Base-by-base conservation (phyloP, 805 yeast genomes). In the Candida vartiovaarae region DNA sequence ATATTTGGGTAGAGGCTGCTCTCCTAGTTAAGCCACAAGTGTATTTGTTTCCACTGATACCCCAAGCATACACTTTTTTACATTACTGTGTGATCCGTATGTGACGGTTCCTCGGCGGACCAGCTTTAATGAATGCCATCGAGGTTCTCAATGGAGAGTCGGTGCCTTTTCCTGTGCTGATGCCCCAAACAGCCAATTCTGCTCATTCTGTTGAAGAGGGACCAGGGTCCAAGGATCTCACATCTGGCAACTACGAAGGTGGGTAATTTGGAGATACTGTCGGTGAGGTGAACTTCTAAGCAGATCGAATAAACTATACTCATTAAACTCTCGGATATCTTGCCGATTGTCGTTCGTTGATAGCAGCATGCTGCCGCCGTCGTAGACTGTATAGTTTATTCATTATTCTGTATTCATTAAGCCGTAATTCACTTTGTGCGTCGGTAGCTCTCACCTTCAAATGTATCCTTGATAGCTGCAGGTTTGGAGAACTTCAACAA, bases 61-160 rank as follows among this genome's bases (percentile, higher is more conserved):
- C 31, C 36, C 32, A 37, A 86, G 87, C 84, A 51, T 70, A 80
- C 33, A 72, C 76, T 32, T 65, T 80, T 53, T 72, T 68, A 38
- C 91, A 84, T 62, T 90, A 84, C 54, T 91, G 93, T 54, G 70
- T 84, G 65, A 71, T 79, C 42, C 84, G 60, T 60, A 76, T 84
- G 39, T 91, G 20, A 15, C 20, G 20, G 20, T 15, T 15, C 20
- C 20, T 15, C 20, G 20, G 20, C 20, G 20, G 49, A 64, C 82
- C 35, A 70, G 69, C 62, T 54, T 79, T 32, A 75, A 71, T 4
- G 85, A 83, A 66, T 93, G n/a, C n/a, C n/a, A n/a, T n/a, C n/a
- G 93, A 48, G 83, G 83, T 38, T 74, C 87, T 26, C 76, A 93
- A 34, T 86, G 87, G 86, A 95, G 95, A 58, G 81, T 95, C 31